Evolutionary conservation across 2,329 filamentous ascomycete genomes (phyloP), one percentile per base, ranked within the genome.

Genomic region (Coniosporium tulheliwenetii): DNA sequence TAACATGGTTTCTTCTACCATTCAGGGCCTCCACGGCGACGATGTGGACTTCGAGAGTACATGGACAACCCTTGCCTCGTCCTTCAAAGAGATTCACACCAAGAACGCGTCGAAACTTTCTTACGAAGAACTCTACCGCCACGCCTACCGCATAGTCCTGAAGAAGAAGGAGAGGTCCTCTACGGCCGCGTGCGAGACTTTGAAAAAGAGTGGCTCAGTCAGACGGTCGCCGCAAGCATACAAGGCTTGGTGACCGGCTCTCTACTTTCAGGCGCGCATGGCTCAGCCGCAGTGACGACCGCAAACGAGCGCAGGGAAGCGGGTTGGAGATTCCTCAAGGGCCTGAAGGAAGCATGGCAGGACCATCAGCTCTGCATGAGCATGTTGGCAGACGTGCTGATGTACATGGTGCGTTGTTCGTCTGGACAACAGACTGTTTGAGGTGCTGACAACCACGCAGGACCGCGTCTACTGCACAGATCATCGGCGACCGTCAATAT

Each of bases 381-480:
- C 55, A 96, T 96, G 89, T 80, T 85, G 39, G 86, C 87, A 3
- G 91, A 96, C 58, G 85, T 96, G 30, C 70, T 96, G 39, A 95
- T 96, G 86, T 95, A 95, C 55, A 85, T 98, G 69, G 73, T 77
- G 55, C 53, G 67, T 26, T 53, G 43, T 44, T 26, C 10, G 10
- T 37, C 8, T 15, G 30, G 33, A 30, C 8, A 10, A 30, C 15
- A 13, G 30, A 32, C n/a, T 42, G 19, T 26, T 7, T 26, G 19
- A 26, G 7, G 19, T 26, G 33, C 10, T 26, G 7, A 26, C 19
- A 26, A 26, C 19, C 19, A 26, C 19, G 19, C 19, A 79, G 75
- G 89, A 98, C 56, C 81, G 86, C 39, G 79, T 87, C 26, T 86
- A 83, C 52, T 81, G 77, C 39, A 69, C 77, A 31, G 85, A 93